Conservation (phyloP, 805 yeast species). For the Metschnikowia noctiluminum region DNA sequence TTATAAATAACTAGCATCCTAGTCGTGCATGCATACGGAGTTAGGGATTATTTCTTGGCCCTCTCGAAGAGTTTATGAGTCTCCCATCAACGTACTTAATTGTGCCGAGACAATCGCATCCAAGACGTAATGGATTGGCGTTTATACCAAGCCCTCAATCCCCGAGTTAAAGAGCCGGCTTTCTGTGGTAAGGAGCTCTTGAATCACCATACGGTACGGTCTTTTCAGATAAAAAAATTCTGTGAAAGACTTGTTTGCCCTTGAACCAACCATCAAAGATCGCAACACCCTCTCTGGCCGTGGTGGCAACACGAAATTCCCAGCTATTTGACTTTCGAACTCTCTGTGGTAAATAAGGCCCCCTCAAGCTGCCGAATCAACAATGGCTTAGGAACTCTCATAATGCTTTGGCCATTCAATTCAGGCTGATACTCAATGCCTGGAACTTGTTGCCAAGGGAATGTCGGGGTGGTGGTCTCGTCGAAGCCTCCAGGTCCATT, state of each 20-base stretch:
- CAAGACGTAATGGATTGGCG: slow-evolving; percentile 65
- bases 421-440: slow-evolving; percentile 75
- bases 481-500: slow-evolving; percentile 64
- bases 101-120: slow-evolving; percentile 81
- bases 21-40: slow-evolving; percentile 79
- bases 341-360: slow-evolving; percentile 60
- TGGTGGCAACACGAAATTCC: slow-evolving; percentile 70
- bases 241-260: slow-evolving; percentile 72
- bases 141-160: slow-evolving; percentile 79
- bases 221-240: slow-evolving; percentile 76
- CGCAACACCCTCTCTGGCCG: slow-evolving; percentile 77
- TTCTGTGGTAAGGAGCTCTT: slow-evolving; percentile 78
- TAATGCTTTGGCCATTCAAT: slow-evolving; percentile 47
- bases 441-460: slow-evolving; percentile 57
- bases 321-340: slow-evolving; percentile 73
- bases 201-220: slow-evolving; percentile 88
- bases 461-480: slow-evolving; percentile 54
- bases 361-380: slow-evolving; percentile 75
- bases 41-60: slow-evolving; percentile 59
- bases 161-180: slow-evolving; percentile 84
- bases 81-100: slow-evolving; percentile 69
- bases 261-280: slow-evolving; percentile 69
- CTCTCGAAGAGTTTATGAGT: slow-evolving; percentile 56
- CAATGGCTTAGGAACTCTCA: slow-evolving; percentile 66
- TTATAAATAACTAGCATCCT: slow-evolving; percentile 71